Base-by-base conservation (phyloP, 2,329 filamentous ascomycete genomes). In the Cytospora leucostoma region DNA sequence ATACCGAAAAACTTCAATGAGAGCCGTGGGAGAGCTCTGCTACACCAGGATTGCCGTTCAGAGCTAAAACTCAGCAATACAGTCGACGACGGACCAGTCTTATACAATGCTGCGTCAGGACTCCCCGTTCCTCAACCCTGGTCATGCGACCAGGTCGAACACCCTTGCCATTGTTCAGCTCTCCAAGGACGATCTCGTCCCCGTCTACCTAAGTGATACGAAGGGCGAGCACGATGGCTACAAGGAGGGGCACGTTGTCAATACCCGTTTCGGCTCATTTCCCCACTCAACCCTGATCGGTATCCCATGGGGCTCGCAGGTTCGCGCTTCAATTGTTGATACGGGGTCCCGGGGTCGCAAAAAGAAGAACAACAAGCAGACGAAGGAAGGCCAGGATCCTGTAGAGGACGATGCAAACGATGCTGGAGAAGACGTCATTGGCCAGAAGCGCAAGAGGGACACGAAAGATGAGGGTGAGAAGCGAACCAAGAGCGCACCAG, bases 221-320 rank as follows among this genome's bases (percentile, higher is more conserved):
- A 82, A 84, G 44, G 86, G 86, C 59, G 82, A 85, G 50, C 82
- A 89, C 67, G 84, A 88, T 71, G 90, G 90, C 64, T 93, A 93
- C 70, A 84, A 85, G 35, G 89, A 93, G 73, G 90, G 90, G 40
- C 88, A 88, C 54, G 89, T 92, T 2, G 86, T 93, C 60, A 98
- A 97, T 77, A 99, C 94, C 1, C 88, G 93, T 52, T 99, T 97
- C 72, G 95, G 95, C 56, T 97, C 93, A 0, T 94, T 93, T 65
- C 91, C 91, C 0, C 91, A 94, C 73, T 89, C 85, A 12, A 93
- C 91, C 0, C 77, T 94, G 53, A 83, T 97, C 61, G 82, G 86
- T 6, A 81, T 93, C 60, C 90, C 91, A 50, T 98, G 94, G 94
- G 95, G 95, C 34, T 92, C 91, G 7, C 95, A 98, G 74, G 88